Percentiles rank a stretch among this genome's conserved stretches.
These are phyloP conservation scores for Russula griseocarnosa DNA, from an alignment of 768 basidiomycete genomes.

Conservation along the genomic window DNA sequence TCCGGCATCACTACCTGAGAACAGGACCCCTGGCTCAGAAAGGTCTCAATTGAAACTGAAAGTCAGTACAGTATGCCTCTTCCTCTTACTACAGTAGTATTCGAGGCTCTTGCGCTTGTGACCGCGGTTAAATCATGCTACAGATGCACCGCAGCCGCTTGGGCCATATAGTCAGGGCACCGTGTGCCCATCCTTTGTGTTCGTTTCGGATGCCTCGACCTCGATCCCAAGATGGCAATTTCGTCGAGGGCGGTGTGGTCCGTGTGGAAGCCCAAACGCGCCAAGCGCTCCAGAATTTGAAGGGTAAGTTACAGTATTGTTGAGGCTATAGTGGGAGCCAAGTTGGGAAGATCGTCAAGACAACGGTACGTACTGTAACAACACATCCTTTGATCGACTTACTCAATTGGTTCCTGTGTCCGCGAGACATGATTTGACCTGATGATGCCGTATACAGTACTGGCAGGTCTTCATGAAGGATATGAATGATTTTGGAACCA, in stretches of 20 bases:
- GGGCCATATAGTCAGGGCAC: slow-evolving; percentile 89
- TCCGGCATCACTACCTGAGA: slow-evolving; percentile 34
- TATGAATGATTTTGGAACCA: slow-evolving; percentile 83
- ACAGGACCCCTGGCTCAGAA: slow-evolving; percentile 38
- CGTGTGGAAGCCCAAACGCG: slow-evolving; percentile 77
- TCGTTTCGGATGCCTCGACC: slow-evolving; percentile 83
- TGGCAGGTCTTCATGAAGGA: slow-evolving; percentile 82
- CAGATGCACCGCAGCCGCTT: slow-evolving; percentile 74
- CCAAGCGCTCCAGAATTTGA: slow-evolving; percentile 84
- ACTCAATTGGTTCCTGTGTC: not conserved
- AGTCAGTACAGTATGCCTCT: too few relatives aligned
- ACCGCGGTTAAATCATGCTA: slow-evolving; percentile 1
- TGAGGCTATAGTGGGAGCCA: slow-evolving; percentile 74
- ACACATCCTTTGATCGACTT: not conserved
- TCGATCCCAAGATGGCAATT: slow-evolving; percentile 65
- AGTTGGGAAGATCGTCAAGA: slow-evolving; percentile 81
- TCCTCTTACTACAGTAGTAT: not conserved
- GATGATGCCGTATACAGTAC: not conserved
- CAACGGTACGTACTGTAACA: slow-evolving; percentile 56
- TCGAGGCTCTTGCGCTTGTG: not conserved
- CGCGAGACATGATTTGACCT: not conserved
- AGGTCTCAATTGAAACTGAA: slow-evolving; percentile 38
- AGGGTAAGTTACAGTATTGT: slow-evolving; percentile 58
- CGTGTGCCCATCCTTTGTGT: slow-evolving; percentile 78
- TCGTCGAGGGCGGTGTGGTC: slow-evolving; percentile 71